Base-by-base conservation (phyloP, 306 rosid species). In the Ormosia emarginata region DNA sequence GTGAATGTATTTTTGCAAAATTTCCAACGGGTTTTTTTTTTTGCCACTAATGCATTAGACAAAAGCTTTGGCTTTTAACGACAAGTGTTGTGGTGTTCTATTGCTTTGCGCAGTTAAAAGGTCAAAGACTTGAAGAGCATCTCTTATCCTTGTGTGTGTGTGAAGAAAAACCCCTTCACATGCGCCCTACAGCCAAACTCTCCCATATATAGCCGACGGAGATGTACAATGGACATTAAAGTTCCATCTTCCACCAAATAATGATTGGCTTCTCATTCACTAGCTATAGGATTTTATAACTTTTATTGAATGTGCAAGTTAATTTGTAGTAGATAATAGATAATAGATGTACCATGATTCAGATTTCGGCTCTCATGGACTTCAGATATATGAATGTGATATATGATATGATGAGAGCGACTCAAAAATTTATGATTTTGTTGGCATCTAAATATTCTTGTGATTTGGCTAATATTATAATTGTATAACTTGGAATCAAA, bases 241-340 rank as follows among this genome's bases (percentile, higher is more conserved):
- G 78, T 82, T 82, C 74, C 55, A 67, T 64, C 81, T 82, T 82
- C 74, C 55, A 67, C 71, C 81, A 5, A 41, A 69, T 47, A 58
- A 43, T 41, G 56, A 46, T 9, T 46, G 71, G 41, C 40, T 32
- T 43, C 44, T 40, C 5, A 6, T 11, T 15, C 56, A 39, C 11
- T 68, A 15, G 30, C 39, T 13, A 24, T 58, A 17, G 67, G 30
- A 2, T 13, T 17, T 30, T 24, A 24, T 24, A 24, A 24, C 24
- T 24, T 0, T 24, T 7, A 39, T 2, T 68, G 82, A 57, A 59
- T 7, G 72, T 33, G 41, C 18, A 79, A 67, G 24, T 24, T 24
- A 24, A 24, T 24, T 32, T 24, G 29, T 14, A 49, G 53, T 65
- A 43, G 43, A 50, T 3, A 17, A 36, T 10, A 1, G 68, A 11